Evolutionary conservation across 225 moss, liverwort and hornwort species (phyloP).

Genomic region (Climacium dendroides): DNA sequence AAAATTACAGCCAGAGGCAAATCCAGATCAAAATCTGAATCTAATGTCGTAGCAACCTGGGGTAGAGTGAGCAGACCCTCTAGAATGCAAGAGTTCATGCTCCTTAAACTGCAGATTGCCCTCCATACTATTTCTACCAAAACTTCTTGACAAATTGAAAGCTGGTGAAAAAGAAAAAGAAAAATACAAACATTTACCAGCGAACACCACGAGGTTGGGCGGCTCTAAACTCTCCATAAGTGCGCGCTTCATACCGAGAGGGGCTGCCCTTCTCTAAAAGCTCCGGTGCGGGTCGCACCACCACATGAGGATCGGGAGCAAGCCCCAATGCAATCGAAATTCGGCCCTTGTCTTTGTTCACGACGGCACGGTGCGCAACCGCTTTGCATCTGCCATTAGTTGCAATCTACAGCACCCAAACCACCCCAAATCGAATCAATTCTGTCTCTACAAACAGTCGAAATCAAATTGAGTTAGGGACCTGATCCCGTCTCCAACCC

Average conservation of each 20-base stretch:
- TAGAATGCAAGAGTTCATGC: background rate
- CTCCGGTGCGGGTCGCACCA: slow-evolving; percentile 10
- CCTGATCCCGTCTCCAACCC: background rate
- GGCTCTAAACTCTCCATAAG: background rate
- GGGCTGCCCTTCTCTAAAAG: slow-evolving; percentile 1
- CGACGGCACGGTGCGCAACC: slow-evolving; percentile 14
- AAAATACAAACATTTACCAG: background rate
- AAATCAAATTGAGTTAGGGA: background rate
- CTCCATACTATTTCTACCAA: background rate
- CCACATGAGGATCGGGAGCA: background rate
- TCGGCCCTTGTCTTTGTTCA: slow-evolving; percentile 23
- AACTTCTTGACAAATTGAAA: background rate
- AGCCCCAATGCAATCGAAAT: slow-evolving; percentile 26
- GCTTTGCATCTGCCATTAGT: slow-evolving; percentile 18
- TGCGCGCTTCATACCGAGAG: background rate
- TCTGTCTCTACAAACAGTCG: background rate
- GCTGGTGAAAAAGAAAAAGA: background rate
- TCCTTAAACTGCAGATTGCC: background rate
- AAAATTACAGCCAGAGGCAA: background rate
- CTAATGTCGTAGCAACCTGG: background rate
- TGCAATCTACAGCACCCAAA: slow-evolving; percentile 6
- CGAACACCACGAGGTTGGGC: slow-evolving; percentile 2
- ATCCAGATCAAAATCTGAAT: background rate
- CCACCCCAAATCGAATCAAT: background rate
- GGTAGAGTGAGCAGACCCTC: background rate